phyloP scores from a whole-genome alignment of 257 asterid genomes.

The Solanum ossicruentum region DNA sequence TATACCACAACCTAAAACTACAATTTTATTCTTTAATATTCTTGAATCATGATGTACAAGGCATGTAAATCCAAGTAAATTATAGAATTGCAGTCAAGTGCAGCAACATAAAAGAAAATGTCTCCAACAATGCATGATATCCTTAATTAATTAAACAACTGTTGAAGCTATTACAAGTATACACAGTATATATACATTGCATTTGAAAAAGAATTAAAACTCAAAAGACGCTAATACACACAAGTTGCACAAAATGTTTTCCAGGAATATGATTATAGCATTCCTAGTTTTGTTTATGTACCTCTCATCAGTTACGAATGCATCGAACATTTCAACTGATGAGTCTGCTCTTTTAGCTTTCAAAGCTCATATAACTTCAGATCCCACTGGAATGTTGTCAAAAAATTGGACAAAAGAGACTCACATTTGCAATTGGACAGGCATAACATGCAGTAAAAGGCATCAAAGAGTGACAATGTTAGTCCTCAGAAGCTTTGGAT shows the following conservation, averaged over 20 bases:
- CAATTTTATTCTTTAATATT: background rate
- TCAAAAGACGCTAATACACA: background rate
- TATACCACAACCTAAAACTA: background rate
- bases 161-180: background rate
- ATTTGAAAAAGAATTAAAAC: background rate
- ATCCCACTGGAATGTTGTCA: background rate
- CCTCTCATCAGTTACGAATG: background rate
- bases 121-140: background rate
- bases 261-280: background rate
- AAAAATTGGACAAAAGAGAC: background rate
- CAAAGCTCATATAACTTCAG: background rate
- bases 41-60: background rate
- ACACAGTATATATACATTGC: background rate
- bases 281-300: background rate
- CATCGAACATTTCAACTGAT: background rate
- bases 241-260: background rate
- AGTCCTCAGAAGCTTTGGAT: background rate
- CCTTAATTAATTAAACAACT: no score
- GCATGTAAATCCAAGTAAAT: background rate
- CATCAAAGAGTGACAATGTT: background rate
- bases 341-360: constrained; percentile 4
- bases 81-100: background rate
- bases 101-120: background rate
- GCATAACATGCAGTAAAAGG: background rate
- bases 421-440: background rate